Conservation (phyloP, 768 basidiomycete genomes). For the Tricholoma matsutake region DNA sequence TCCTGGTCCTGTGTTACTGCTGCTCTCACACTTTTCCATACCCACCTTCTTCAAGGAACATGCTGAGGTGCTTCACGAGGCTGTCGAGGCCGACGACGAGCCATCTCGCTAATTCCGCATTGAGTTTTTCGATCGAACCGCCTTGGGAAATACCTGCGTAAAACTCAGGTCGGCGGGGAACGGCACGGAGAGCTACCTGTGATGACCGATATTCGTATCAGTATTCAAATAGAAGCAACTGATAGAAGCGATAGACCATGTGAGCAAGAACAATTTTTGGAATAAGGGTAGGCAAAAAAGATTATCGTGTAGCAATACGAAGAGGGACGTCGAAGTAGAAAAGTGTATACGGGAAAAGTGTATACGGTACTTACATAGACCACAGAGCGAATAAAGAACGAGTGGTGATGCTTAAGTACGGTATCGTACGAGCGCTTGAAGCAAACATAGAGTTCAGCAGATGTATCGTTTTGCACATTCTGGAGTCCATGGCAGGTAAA, state of each 20-base stretch:
- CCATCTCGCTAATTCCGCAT: slow-evolving; percentile 56
- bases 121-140: slow-evolving; percentile 51
- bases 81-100: slow-evolving; percentile 52
- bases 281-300: background rate
- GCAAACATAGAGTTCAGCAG: slow-evolving; percentile 57
- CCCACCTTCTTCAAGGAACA: slow-evolving; percentile 51
- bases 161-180: slow-evolving; percentile 60
- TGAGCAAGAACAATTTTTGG: too few relatives aligned
- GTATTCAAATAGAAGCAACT: background rate
- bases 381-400: slow-evolving; percentile 62
- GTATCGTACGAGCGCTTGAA: slow-evolving; percentile 71
- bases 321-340: slow-evolving; percentile 10
- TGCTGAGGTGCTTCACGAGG: slow-evolving; percentile 47
- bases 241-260: background rate
- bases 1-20: too few relatives aligned
- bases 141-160: slow-evolving; percentile 61
- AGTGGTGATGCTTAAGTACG: slow-evolving; percentile 63
- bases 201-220: background rate
- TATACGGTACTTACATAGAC: slow-evolving; percentile 45
- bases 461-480: slow-evolving; percentile 55
- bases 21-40: slow-evolving; percentile 45
- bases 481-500: slow-evolving; percentile 69
- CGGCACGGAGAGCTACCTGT: slow-evolving; percentile 58
- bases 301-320: slow-evolving; percentile 1
- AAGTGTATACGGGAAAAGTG: too few relatives aligned